Percentiles rank a stretch among this genome's conserved stretches.
Conservation (phyloP, 495 filamentous ascomycete species). For the Thermochaetoides thermophila region DNA sequence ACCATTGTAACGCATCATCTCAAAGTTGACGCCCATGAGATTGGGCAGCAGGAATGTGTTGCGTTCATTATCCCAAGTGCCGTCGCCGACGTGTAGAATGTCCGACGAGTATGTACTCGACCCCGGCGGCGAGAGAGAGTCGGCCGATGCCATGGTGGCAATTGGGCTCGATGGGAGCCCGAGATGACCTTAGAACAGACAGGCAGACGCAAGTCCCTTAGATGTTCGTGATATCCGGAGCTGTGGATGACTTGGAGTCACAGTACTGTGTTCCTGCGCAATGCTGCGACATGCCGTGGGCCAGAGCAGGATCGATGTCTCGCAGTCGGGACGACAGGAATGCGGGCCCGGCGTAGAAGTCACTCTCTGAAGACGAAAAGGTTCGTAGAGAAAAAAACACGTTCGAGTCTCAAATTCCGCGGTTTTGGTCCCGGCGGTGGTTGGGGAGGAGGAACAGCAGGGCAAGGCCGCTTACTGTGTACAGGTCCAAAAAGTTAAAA, state of each 20-base stretch:
- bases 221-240: not conserved
- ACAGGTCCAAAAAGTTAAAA: no score
- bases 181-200: not conserved
- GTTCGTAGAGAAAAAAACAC: no score
- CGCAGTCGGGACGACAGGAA: not conserved
- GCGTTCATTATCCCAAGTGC: constrained; percentile 72
- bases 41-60: constrained; percentile 85
- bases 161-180: constrained; percentile 7
- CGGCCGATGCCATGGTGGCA: constrained; percentile 36
- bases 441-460: no score
- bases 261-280: not conserved
- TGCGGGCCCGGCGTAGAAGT: no score
- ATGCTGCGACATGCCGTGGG: not conserved
- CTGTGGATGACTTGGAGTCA: not conserved
- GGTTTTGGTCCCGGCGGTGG: no score
- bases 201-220: not conserved
- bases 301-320: not conserved
- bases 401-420: no score
- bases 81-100: constrained; percentile 76
- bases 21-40: constrained; percentile 73
- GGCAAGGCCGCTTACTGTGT: no score
- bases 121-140: constrained; percentile 56
- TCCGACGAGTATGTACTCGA: constrained; percentile 71
- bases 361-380: no score
- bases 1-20: constrained; percentile 96